Percentiles rank a stretch among this genome's conserved stretches.
Conservation (phyloP, 2,329 filamentous ascomycete species). For the Curvularia sp. region DNA sequence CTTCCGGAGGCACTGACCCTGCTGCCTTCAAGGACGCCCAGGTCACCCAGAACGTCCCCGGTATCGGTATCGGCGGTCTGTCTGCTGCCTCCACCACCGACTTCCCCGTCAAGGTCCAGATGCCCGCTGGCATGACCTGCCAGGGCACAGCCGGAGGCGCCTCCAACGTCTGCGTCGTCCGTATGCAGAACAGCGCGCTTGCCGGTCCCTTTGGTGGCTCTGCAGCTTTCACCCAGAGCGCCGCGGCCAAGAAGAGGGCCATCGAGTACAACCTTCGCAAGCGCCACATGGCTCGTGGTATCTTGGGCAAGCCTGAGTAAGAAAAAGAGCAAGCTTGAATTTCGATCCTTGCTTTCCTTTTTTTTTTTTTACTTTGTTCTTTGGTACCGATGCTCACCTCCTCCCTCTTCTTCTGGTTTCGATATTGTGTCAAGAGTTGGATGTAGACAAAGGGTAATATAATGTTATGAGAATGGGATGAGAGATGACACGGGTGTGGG, state of each 20-base stretch:
- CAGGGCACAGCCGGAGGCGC: constrained; percentile 65
- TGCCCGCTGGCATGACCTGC: constrained; percentile 73
- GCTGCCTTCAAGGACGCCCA: constrained; percentile 66
- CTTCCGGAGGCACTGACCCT: constrained; percentile 68
- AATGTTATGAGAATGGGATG: neutral
- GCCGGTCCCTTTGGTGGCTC: constrained; percentile 73
- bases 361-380: neutral
- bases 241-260: constrained; percentile 66
- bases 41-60: constrained; percentile 68
- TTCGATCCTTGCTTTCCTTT: neutral
- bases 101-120: constrained; percentile 69
- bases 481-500: neutral
- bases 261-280: constrained; percentile 61
- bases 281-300: constrained; percentile 47
- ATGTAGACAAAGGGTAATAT: neutral
- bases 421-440: neutral
- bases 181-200: constrained; percentile 67
- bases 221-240: constrained; percentile 68
- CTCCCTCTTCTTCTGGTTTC: neutral
- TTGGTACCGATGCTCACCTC: neutral
- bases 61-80: constrained; percentile 63
- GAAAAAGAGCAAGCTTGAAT: neutral
- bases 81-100: constrained; percentile 68
- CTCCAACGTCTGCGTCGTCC: constrained; percentile 69
- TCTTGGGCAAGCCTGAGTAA: constrained; percentile 45